Base-by-base conservation (phyloP, 2,329 filamentous ascomycete species). In the Aspergillus hiratsukae region DNA sequence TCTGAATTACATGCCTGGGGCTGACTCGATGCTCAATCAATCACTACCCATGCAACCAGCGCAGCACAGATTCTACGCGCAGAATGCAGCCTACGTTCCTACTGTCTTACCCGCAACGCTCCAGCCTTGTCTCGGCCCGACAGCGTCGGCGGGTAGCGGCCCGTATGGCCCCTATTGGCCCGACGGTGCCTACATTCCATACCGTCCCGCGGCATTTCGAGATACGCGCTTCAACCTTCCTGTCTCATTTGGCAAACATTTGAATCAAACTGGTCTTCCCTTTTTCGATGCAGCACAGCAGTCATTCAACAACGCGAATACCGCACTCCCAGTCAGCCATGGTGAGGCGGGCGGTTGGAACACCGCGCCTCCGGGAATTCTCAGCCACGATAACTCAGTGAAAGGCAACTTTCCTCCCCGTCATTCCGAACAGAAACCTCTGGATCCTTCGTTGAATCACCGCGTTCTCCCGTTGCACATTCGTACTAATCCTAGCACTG, bases 121-220 rank as follows among this genome's bases (percentile, higher is more conserved):
- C 56, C 84, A 85, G 51, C 80, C 82, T 61, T 79, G 78, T 54
- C 72, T 82, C 51, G 83, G 82, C 2, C 82, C 83, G 28, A 85
- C 83, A 7, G 82, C 82, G 29, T 81, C 83, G 1, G 82, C 82
- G 53, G 79, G 80, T 29, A 77, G 79, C 54, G 81, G 81, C 8
- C 77, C 80, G 4, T 86, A 83, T 69, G 83, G 83, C 0, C 83
- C 83, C 28, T 86, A 86, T 65, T 86, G 83, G 82, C 82, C 83
- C 21, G 81, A 86, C 74, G 83, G 83, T n/a, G 82, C 78, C 8
- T 84, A 80, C 62, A 80, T 82, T 40, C 81, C 83, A 11, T 86
- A 86, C 68, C 77, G 82, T 57, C 83, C 83, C 11, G 81, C 83
- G 37, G 81, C 82, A 5, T 72, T 83, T 57, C 76, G 81, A 57